Percentiles rank a stretch among this genome's conserved stretches.
Conservation (phyloP, 768 basidiomycete genomes). For the Pisolithus albus region DNA sequence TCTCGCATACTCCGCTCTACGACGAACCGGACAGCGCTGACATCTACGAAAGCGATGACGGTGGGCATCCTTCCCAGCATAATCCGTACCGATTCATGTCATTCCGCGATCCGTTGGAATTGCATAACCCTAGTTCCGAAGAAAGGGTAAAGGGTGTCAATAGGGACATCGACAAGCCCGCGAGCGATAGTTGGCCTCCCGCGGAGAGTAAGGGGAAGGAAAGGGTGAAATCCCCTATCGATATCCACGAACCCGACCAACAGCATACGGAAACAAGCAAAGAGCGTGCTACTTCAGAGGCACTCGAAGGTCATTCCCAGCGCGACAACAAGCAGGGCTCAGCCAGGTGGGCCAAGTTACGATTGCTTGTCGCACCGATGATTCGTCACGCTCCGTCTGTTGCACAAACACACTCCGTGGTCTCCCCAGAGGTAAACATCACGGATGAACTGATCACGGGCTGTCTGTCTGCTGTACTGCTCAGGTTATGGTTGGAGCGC, state of each 20-base stretch:
- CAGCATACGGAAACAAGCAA: background rate
- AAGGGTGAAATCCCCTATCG: constrained; percentile 23
- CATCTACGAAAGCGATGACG: constrained; percentile 28
- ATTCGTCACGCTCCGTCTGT: constrained; percentile 27
- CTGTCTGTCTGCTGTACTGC: constrained; percentile 70
- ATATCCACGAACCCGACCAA: constrained; percentile 15
- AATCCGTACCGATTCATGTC: constrained; percentile 25
- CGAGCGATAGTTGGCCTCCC: constrained; percentile 47
- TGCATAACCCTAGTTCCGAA: constrained; percentile 22
- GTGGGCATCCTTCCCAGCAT: constrained; percentile 24
- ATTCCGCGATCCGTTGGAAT: constrained; percentile 62
- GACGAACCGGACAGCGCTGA: constrained; percentile 22
- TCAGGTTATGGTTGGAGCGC: constrained; percentile 78
- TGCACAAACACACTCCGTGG: constrained; percentile 39
- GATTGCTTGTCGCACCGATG: constrained; percentile 57
- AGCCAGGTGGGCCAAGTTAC: constrained; percentile 58
- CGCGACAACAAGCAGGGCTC: constrained; percentile 16
- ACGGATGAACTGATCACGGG: constrained; percentile 78
- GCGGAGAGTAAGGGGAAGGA: constrained; percentile 35
- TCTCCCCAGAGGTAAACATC: constrained; percentile 60
- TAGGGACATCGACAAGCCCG: constrained; percentile 24
- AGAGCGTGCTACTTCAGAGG: constrained; percentile 5
- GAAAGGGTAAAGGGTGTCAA: constrained; percentile 42
- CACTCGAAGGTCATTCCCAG: constrained; percentile 19
- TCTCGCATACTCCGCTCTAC: constrained; percentile 24